A percentile compares a stretch with the other conserved stretches of the same genome.
Conservation (phyloP, 1,284 basidiomycete genomes). For the Tylopilus sp. region DNA sequence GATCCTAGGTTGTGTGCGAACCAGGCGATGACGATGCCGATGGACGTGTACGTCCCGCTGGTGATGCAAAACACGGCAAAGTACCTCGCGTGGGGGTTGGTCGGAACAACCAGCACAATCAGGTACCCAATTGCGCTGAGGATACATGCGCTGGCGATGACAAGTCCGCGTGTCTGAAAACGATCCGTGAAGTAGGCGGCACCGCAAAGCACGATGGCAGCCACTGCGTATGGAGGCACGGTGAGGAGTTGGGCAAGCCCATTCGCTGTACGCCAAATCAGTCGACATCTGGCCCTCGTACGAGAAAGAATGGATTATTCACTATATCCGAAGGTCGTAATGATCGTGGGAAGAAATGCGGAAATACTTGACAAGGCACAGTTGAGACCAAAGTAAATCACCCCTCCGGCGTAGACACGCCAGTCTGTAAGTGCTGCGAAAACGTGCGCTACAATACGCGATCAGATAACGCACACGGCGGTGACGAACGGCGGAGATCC, state of each 20-base stretch:
- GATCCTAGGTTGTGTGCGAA: conserved; percentile 77
- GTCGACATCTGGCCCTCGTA: neutral
- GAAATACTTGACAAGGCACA: conserved; percentile 74
- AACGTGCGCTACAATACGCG: conserved; percentile 49
- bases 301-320: conserved; percentile 12
- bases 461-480: neutral
- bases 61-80: conserved; percentile 73
- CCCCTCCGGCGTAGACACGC: conserved; percentile 56
- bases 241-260: conserved; percentile 66
- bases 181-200: conserved; percentile 69
- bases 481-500: neutral
- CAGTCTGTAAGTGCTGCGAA: conserved; percentile 65
- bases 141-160: conserved; percentile 47
- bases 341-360: conserved; percentile 83
- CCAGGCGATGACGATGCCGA: conserved; percentile 70
- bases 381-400: conserved; percentile 78
- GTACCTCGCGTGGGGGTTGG: conserved; percentile 57
- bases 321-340: conserved; percentile 67
- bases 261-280: conserved; percentile 35
- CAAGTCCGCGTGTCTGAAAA: conserved; percentile 67
- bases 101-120: conserved; percentile 36
- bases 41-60: conserved; percentile 66
- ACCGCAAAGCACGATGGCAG: conserved; percentile 62
- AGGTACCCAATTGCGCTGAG: conserved; percentile 47
- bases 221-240: conserved; percentile 79